Evolutionary conservation across 176 grass and related monocot genomes (phyloP), one percentile per base, ranked within the genome.

Genomic region (Lolium multiflorum): DNA sequence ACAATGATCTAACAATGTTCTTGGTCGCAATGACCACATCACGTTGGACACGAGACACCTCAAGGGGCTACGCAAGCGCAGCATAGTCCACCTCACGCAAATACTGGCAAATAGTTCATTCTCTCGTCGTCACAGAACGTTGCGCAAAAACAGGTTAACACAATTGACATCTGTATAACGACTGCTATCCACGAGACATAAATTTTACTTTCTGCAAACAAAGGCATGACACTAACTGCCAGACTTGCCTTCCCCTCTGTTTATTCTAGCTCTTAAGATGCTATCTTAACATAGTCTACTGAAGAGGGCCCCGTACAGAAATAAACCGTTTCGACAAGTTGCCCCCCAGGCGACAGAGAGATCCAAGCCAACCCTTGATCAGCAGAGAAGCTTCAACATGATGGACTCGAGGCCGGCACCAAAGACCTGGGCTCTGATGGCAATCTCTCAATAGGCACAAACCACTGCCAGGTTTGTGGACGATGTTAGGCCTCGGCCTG

Each of bases 401-500:
- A 80, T 5, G 73, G 31, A 63, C 43, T 58, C 24, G 6, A 35
- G 18, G 46, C 80, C 22, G 13, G 58, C 59, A 82, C 64, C n/a
- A 21, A 58, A 55, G 54, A 62, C 47, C 81, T 77, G 17, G 26
- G 41, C 78, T 76, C 68, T 59, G 25, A 73, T 21, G 77, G 77
- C 24, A 62, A 66, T 20, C 83, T 84, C 75, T 28, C 60, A 78
- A 44, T 38, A 22, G 50, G 67, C 54, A 77, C 67, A 37, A 86
- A 81, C 73, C 82, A 84, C 60, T 77, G 47, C 77, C 28, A 89
- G 70, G 25, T 71, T 76, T 11, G 43, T 8, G 35, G 21, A 25
- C 17, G 26, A 63, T 78, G 78, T 3, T 66, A 94, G 6, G 70
- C 86, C 43, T 96, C 92, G 4, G 46, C 77, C 76, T 88, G 81